These are phyloP conservation scores for Neofusicoccum laricinum DNA, from an alignment of 2,329 filamentous ascomycete genomes.

Conservation along the genomic window DNA sequence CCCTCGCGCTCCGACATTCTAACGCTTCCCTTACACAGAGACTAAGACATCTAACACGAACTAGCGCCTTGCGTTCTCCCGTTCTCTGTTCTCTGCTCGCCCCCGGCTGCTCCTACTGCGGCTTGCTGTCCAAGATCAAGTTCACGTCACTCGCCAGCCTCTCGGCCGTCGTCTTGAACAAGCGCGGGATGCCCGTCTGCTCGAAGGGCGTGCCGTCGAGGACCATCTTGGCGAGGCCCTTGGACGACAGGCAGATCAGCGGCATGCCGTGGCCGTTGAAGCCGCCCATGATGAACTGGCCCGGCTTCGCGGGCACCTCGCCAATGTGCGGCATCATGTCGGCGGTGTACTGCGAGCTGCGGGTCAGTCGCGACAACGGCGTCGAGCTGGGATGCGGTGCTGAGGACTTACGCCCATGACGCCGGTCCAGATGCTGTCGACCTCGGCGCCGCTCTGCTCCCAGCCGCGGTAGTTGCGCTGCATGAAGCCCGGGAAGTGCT, in stretches of 20 bases:
- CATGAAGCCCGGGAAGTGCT: constrained; percentile 51
- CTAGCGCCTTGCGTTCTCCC: no score
- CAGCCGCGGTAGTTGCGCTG: constrained; percentile 49
- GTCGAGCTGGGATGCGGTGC: background rate
- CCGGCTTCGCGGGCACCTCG: constrained; percentile 37
- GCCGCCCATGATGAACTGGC: constrained; percentile 47
- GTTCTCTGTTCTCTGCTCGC: no score
- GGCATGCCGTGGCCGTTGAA: constrained; percentile 55
- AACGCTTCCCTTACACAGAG: no score
- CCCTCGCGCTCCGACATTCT: no score
- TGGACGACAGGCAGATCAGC: constrained; percentile 41
- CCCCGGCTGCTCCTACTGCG: background rate
- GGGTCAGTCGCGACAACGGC: constrained; percentile 35
- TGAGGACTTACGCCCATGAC: constrained; percentile 30
- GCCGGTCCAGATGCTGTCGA: constrained; percentile 44
- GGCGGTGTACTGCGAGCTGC: constrained; percentile 35
- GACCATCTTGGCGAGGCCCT: constrained; percentile 44
- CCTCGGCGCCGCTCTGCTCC: constrained; percentile 42
- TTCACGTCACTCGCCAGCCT: constrained; percentile 22
- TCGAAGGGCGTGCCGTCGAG: constrained; percentile 28
- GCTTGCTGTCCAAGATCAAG: constrained; percentile 5
- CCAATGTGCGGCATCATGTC: constrained; percentile 47
- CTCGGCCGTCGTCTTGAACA: constrained; percentile 35
- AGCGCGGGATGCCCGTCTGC: constrained; percentile 36
- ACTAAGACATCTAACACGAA: no score